Evolutionary conservation across 352 stramenopile genomes (phyloP), one percentile per base, ranked within the genome.

Genomic region (Globisporangium cederbergense): DNA sequence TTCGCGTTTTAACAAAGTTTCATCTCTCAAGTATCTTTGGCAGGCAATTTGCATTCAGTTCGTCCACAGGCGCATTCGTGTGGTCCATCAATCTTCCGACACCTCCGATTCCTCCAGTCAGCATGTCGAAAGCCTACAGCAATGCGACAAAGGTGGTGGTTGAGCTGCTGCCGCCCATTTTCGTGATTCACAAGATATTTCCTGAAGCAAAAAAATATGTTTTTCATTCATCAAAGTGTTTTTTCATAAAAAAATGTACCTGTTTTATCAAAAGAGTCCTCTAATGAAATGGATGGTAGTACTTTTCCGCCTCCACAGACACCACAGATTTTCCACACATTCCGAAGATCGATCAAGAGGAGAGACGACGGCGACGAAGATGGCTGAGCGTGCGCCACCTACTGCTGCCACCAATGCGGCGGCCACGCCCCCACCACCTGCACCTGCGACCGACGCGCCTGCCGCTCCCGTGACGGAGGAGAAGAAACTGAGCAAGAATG

Each of bases 401-500:
- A 4, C 47, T 42, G 13, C 25, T 10, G 30, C 30, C 42, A 28
- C 53, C 57, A 43, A 61, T 52, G n/a, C 11, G 22, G 52, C 46
- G 30, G 55, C 58, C 13, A 45, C 70, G 6, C 60, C 66, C 0
- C 58, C 66, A 0, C 52, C 67, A 34, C 58, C 73, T 9, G 59
- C 72, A 14, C 38, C 55, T 9, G 60, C 45, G n/a, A 53, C 14
- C 30, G 38, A 40, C 6, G 64, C 63, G 0, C 11, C 58, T 3
- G 38, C 38, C 6, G 55, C 61, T 0, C 40, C 58, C 7, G 57
- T 56, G 25, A 66, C 64, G 13, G 77, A 77, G 49, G 67, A 82
- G 70, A 65, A 73, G 38, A 95, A 98, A 75, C 66, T 98, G 49
- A 98, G 93, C 68, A 99, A 99, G 81, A 98, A 97, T 71, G 90